Evolutionary conservation across 768 basidiomycete genomes (phyloP).

Genomic region (Amanita muscaria): DNA sequence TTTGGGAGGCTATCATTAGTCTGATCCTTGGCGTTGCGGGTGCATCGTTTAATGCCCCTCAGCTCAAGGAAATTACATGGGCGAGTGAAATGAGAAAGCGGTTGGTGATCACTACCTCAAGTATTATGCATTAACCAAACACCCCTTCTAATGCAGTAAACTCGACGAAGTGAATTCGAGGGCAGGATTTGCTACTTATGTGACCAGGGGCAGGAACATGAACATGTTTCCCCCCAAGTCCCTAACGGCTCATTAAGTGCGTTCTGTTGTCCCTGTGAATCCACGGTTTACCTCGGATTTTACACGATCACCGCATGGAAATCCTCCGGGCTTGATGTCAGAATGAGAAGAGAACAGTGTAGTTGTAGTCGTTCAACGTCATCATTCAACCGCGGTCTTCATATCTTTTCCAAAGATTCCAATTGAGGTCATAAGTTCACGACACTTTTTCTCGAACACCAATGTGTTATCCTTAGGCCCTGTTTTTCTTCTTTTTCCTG

Average conservation of each 20-base stretch:
- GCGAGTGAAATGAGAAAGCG: slow-evolving; percentile 80
- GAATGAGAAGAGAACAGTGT: background rate
- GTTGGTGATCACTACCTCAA: slow-evolving; percentile 32
- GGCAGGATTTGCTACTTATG: slow-evolving; percentile 51
- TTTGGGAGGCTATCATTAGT: slow-evolving; percentile 55
- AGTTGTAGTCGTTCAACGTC: too few species aligned
- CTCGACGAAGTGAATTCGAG: slow-evolving; percentile 74
- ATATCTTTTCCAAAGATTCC: too few species aligned
- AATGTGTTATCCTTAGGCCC: too few species aligned
- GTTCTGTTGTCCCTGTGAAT: too few species aligned
- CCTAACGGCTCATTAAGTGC: too few species aligned
- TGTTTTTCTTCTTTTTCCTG: too few species aligned
- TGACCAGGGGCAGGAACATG: slow-evolving; percentile 46
- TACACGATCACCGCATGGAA: too few species aligned
- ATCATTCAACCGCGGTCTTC: too few species aligned
- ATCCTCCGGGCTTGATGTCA: background rate
- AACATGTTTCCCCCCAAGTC: slow-evolving; percentile 27
- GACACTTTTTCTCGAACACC: too few species aligned
- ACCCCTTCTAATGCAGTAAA: slow-evolving; percentile 35
- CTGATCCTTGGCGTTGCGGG: slow-evolving; percentile 65
- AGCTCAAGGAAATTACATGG: slow-evolving; percentile 79
- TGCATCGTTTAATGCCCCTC: slow-evolving; percentile 58
- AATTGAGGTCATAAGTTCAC: too few species aligned
- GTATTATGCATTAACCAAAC: slow-evolving; percentile 8
- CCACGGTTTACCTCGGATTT: too few species aligned